Evolutionary conservation across 495 filamentous ascomycete genomes (phyloP).

Genomic region (Hypomontagnella submonticulosa): DNA sequence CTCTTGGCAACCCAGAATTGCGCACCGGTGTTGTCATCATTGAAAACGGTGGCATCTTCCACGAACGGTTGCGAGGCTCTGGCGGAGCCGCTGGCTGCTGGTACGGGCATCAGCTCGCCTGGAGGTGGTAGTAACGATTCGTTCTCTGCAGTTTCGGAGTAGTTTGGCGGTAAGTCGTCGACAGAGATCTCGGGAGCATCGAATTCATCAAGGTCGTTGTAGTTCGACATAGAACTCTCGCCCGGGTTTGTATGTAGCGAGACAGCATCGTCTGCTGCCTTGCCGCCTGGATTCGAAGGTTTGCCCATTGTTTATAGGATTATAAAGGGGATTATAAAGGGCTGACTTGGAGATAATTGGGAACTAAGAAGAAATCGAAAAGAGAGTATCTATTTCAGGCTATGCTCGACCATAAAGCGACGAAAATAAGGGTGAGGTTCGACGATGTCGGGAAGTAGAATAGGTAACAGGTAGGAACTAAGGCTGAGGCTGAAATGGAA

Average conservation of each 20-base stretch:
- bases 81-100: not conserved
- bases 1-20: constrained; percentile 51
- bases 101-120: constrained; percentile 3
- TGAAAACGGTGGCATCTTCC: constrained; percentile 27
- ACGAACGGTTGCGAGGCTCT: constrained; percentile 17
- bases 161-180: constrained; percentile 46
- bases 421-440: too few species aligned
- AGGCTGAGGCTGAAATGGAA: too few species aligned
- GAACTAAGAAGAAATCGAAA: not conserved
- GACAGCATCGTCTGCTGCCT: constrained; percentile 31
- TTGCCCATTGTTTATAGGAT: constrained; percentile 27
- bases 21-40: constrained; percentile 44
- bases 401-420: too few species aligned
- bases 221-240: constrained; percentile 30
- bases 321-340: too few species aligned
- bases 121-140: constrained; percentile 32
- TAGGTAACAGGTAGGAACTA: too few species aligned
- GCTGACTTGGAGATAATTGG: not conserved
- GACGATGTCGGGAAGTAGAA: too few species aligned
- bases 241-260: constrained; percentile 42
- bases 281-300: constrained; percentile 13
- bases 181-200: constrained; percentile 37
- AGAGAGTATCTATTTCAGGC: too few species aligned
- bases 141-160: constrained; percentile 36
- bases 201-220: constrained; percentile 31